Evolutionary conservation across 1,284 basidiomycete species (phyloP).

Genomic region (Phlebopus sp.): DNA sequence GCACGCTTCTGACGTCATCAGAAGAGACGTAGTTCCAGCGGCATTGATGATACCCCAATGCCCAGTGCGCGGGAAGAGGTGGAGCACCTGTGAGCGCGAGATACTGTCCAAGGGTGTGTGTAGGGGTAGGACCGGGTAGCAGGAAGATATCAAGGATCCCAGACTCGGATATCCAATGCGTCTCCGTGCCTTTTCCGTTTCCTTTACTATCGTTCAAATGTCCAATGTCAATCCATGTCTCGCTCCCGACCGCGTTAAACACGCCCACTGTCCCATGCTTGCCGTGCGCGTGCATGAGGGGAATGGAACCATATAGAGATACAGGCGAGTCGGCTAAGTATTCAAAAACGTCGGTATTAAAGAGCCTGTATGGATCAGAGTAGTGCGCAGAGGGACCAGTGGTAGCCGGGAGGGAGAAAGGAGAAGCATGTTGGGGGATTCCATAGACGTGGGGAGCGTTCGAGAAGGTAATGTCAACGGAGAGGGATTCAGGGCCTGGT

Average conservation of each 20-base stretch:
- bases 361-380: conserved; percentile 91
- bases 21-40: conserved; percentile 98
- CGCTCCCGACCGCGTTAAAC: conserved; percentile 89
- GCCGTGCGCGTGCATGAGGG: conserved; percentile 91
- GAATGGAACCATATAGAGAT: conserved; percentile 90
- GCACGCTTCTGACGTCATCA: conserved; percentile 86
- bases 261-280: conserved; percentile 83
- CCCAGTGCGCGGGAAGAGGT: conserved; percentile 86
- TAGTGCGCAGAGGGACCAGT: conserved; percentile 69
- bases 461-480: conserved; percentile 92
- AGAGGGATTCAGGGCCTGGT: conserved; percentile 89
- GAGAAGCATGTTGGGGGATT: conserved; percentile 95
- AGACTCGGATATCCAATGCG: conserved; percentile 97
- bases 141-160: conserved; percentile 95
- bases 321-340: conserved; percentile 91
- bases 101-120: conserved; percentile 85
- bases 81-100: conserved; percentile 82
- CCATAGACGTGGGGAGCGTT: conserved; percentile 89
- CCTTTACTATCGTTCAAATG: conserved; percentile 49
- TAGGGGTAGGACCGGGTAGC: conserved; percentile 84
- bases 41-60: conserved; percentile 95
- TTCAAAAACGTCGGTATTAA: conserved; percentile 97
- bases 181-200: conserved; percentile 48
- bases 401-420: conserved; percentile 85
- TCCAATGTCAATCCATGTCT: conserved; percentile 93